Evolutionary conservation across 2,329 filamentous ascomycete genomes (phyloP).

Genomic region (Emmonsiellopsis sp.): DNA sequence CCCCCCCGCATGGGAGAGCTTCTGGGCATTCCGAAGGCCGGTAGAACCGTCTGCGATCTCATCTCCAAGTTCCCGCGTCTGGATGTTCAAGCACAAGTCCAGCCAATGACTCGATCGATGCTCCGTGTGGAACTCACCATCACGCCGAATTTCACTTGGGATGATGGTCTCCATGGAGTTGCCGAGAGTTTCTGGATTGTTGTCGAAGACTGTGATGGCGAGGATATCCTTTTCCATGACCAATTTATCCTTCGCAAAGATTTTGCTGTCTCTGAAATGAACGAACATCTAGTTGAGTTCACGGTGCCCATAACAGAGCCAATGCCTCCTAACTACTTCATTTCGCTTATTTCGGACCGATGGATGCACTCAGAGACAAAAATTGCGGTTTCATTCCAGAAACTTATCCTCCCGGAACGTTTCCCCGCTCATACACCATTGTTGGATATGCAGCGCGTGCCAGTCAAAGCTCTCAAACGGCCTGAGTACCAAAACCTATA

Average conservation of each 20-base stretch:
- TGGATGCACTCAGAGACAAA: constrained; percentile 99
- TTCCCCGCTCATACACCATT: constrained; percentile 91
- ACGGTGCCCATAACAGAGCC: constrained; percentile 95
- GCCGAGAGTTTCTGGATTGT: constrained; percentile 96
- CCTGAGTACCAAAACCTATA: constrained; percentile 77
- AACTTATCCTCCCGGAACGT: constrained; percentile 85
- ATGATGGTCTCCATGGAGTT: constrained; percentile 74
- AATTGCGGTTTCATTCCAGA: constrained; percentile 87
- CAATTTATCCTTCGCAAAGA: constrained; percentile 86
- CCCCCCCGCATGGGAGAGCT: constrained; percentile 94
- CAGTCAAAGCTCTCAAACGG: constrained; percentile 77
- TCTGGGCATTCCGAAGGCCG: constrained; percentile 79
- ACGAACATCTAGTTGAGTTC: constrained; percentile 91
- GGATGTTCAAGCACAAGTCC: constrained; percentile 85
- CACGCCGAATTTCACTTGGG: constrained; percentile 92
- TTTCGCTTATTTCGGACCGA: constrained; percentile 84
- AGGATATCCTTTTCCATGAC: constrained; percentile 91
- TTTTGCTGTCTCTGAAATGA: constrained; percentile 74
- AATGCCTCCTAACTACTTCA: constrained; percentile 98
- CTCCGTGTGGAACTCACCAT: constrained; percentile 83
- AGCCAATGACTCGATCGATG: constrained; percentile 90
- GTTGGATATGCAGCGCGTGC: constrained; percentile 82
- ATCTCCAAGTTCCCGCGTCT: constrained; percentile 89
- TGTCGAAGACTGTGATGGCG: constrained; percentile 93
- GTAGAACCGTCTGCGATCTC: constrained; percentile 72